phyloP scores from a whole-genome alignment of 257 asterid species.

The Solanum corneliomulleri region DNA sequence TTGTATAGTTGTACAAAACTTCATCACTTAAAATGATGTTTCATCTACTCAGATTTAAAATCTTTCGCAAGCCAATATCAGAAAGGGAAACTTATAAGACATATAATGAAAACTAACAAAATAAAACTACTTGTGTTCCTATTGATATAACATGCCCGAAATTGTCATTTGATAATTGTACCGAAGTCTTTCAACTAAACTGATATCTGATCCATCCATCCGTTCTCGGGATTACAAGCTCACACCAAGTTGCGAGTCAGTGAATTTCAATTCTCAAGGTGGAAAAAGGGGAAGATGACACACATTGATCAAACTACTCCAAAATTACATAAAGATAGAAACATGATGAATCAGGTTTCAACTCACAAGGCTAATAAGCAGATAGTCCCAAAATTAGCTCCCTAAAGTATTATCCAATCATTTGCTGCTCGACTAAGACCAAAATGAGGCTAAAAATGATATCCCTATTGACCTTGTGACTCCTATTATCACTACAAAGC shows the following conservation, averaged over 20 bases:
- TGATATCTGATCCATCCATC: not conserved
- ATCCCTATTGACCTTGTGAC: too few species aligned
- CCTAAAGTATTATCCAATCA: too few species aligned
- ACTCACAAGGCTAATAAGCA: too few species aligned
- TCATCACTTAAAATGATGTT: not conserved
- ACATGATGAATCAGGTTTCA: too few species aligned
- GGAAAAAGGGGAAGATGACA: too few species aligned
- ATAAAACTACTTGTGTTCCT: not conserved
- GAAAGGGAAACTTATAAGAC: not conserved
- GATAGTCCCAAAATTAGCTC: too few species aligned
- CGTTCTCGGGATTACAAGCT: not conserved
- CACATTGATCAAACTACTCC: too few species aligned
- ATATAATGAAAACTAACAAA: not conserved
- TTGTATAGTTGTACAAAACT: not conserved
- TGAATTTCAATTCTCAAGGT: constrained; percentile 20
- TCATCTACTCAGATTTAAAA: not conserved
- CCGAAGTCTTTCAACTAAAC: not conserved
- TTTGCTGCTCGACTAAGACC: too few species aligned
- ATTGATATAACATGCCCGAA: not conserved
- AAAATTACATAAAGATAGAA: too few species aligned
- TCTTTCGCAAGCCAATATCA: not conserved
- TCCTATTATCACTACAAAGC: too few species aligned
- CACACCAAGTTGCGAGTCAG: constrained; percentile 16
- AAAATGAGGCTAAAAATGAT: too few species aligned
- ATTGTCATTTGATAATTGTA: not conserved